Evolutionary conservation across 495 filamentous ascomycete species (phyloP), one percentile per base, ranked within the genome.

Genomic region (Penicillium maclennaniae): DNA sequence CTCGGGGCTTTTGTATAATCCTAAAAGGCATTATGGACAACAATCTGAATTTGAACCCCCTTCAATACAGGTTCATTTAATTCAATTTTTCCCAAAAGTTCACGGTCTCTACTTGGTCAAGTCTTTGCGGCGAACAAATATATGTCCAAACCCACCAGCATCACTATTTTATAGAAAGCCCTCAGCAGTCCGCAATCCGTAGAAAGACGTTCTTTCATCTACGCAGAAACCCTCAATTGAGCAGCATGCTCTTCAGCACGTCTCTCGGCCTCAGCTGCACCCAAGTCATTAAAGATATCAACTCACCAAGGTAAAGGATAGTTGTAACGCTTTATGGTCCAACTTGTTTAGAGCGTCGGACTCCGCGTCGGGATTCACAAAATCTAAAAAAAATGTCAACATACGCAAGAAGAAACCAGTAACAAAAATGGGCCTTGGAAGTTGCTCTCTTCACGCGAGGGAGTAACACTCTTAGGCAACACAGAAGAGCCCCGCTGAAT

Each of bases 401-500:
- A 43, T 3, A 19, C 19, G 9, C 40, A n/a, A 47, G 14, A 36
- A 67, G 69, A 50, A 7, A n/a, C 0, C 40, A 17, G 42, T 14
- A 21, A 12, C 23, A 23, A 15, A 20, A 19, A 59, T 14, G 17
- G 10, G 69, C 65, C 68, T 60, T 81, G 54, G 56, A 85, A 82
- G 51, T 85, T 85, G 46, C 76, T 78, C 58, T 77, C 72, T 46
- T 85, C 84, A 21, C 83, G 67, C 9, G 67, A 68, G 3, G 78
- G 72, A 1, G 80, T 85, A 12, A 83, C 78, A 62, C 79, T 83
- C 70, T 86, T 85, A 8, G 82, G 81, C 46, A 85, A 61, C 8
- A 84, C 81, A 5, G 76, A 73, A 21, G 77, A 82, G 16, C 81
- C 80, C 53, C 77, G 91, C 69, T 95, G 88, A 55, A 95, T 63